A percentile compares a stretch with the other conserved stretches of the same genome.
Evolutionary conservation across 73 alveolate species (phyloP).

Genomic region (Halteria grandinella): DNA sequence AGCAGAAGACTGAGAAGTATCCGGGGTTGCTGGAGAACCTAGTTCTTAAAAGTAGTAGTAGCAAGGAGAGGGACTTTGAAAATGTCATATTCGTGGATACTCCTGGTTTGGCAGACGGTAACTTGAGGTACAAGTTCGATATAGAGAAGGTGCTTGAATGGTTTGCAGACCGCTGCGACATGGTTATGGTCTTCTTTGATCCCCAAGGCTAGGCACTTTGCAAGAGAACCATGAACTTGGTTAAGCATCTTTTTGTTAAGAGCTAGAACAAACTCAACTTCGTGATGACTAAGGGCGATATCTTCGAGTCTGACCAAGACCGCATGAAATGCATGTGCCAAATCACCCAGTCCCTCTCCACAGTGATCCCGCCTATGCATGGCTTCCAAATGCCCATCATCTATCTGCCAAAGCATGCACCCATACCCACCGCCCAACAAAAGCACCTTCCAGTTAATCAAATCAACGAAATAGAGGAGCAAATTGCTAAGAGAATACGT

Average conservation of each 20-base stretch:
- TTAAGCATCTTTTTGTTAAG: background rate
- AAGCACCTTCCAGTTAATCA: background rate
- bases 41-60: background rate
- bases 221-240: conserved; percentile 44
- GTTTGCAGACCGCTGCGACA: conserved; percentile 46
- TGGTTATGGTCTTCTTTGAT: conserved; percentile 54
- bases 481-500: background rate
- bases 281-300: conserved; percentile 55
- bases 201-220: conserved; percentile 62
- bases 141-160: conserved; percentile 34
- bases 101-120: conserved; percentile 72
- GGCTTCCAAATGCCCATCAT: conserved; percentile 50
- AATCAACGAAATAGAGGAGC: background rate
- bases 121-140: conserved; percentile 47
- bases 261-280: conserved; percentile 10
- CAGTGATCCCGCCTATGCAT: conserved; percentile 31
- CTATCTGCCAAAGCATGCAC: conserved; percentile 3
- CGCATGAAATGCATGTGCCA: conserved; percentile 32
- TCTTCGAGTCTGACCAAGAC: conserved; percentile 30
- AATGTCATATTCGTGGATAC: conserved; percentile 58
- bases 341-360: conserved; percentile 34
- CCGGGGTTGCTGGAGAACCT: conserved; percentile 33
- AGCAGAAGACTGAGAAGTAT: background rate
- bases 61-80: conserved; percentile 26
- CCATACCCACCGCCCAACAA: background rate